Evolutionary conservation across 75 land plant species (phyloP).

Genomic region (Chamaecyparis obtusa): DNA sequence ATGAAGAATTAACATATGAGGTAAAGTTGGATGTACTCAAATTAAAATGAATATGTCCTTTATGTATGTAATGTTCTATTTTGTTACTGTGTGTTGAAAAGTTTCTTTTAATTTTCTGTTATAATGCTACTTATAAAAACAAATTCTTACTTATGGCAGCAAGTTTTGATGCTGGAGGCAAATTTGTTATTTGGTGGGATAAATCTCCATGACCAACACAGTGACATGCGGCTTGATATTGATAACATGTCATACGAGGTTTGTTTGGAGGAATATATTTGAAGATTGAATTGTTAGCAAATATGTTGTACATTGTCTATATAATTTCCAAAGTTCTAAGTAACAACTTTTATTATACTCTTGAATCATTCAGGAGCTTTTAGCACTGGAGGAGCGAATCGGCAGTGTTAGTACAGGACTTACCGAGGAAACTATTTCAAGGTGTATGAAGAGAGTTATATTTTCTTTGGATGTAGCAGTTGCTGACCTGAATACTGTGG

Average conservation of each 20-base stretch:
- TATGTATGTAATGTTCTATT: background rate
- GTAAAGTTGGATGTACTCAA: constrained; percentile 18
- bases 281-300: background rate
- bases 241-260: constrained; percentile 99
- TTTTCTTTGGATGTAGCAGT: constrained; percentile 2
- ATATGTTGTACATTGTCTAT: background rate
- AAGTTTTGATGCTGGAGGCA: constrained; percentile 73
- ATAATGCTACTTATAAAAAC: background rate
- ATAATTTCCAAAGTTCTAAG: background rate
- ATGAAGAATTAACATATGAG: constrained; percentile 60
- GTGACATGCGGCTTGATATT: constrained; percentile 92
- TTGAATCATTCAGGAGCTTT: constrained; percentile 47
- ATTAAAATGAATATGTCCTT: background rate
- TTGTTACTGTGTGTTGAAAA: background rate
- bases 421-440: constrained; percentile 45
- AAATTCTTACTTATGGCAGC: constrained; percentile 39
- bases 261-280: constrained; percentile 4
- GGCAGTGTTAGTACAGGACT: constrained; percentile 86
- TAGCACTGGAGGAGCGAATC: constrained; percentile 81
- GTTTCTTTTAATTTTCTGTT: background rate
- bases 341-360: background rate
- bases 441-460: constrained; percentile 44
- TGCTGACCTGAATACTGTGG: constrained; percentile 17
- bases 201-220: constrained; percentile 69
- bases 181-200: constrained; percentile 64